Evolutionary conservation across 1,139 yeast species (phyloP).

Genomic region (Keqinozyma sinolaborantium): DNA sequence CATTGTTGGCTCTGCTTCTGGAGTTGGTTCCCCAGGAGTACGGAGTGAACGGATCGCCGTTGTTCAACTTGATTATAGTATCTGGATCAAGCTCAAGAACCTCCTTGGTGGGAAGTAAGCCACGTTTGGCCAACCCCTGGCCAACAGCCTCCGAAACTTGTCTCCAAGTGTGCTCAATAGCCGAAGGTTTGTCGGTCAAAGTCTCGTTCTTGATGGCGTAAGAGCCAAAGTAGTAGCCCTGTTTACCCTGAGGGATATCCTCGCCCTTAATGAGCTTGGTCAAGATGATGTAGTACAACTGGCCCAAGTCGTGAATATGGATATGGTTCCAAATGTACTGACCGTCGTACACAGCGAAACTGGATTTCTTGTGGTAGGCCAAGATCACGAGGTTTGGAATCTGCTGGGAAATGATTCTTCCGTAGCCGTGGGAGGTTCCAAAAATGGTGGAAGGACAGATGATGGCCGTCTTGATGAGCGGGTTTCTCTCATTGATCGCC

Average conservation of each 20-base stretch:
- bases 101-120: slow-evolving; percentile 13
- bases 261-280: slow-evolving; percentile 17
- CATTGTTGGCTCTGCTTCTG: slow-evolving; percentile 26
- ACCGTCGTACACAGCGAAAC: slow-evolving; percentile 29
- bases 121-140: slow-evolving; percentile 12
- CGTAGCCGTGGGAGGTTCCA: slow-evolving; percentile 30
- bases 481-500: slow-evolving; percentile 21
- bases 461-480: slow-evolving; percentile 18
- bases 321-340: slow-evolving; percentile 34
- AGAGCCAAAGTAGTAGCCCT: slow-evolving; percentile 37
- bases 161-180: slow-evolving; percentile 27
- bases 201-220: slow-evolving; percentile 10
- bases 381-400: slow-evolving; percentile 23
- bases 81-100: slow-evolving; percentile 16
- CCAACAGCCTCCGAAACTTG: slow-evolving; percentile 25
- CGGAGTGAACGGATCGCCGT: slow-evolving; percentile 17
- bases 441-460: slow-evolving; percentile 22
- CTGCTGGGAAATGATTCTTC: slow-evolving; percentile 26
- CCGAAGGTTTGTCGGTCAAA: slow-evolving; percentile 15
- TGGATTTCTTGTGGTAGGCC: slow-evolving; percentile 20
- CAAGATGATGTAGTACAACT: slow-evolving; percentile 23
- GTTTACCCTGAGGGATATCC: slow-evolving; percentile 23
- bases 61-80: slow-evolving; percentile 10
- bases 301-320: slow-evolving; percentile 34
- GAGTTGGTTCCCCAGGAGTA: slow-evolving; percentile 28